A percentile compares a stretch with the other conserved stretches of the same genome.
Evolutionary conservation across 257 asterid species (phyloP).

Genomic region (Salvia miltiorrhiza): DNA sequence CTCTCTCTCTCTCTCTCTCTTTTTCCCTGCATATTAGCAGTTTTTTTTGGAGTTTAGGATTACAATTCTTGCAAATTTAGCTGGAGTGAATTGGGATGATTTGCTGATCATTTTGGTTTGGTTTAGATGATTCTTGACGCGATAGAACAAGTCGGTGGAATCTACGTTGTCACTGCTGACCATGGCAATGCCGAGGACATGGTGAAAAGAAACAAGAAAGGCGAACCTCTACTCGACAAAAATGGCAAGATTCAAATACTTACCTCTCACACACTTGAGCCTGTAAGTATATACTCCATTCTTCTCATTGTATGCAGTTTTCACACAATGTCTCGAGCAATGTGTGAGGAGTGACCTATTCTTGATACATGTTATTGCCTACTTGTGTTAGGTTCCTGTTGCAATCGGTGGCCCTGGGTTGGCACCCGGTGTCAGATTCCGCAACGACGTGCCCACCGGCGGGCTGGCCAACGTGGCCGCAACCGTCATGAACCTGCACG

Average conservation of each 20-base stretch:
- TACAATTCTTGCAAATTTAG: background rate
- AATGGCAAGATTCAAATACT: constrained; percentile 77
- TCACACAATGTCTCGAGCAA: background rate
- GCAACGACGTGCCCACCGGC: constrained; percentile 66
- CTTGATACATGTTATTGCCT: background rate
- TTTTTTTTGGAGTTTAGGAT: background rate
- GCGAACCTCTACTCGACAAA: constrained; percentile 90
- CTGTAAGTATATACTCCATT: constrained; percentile 52
- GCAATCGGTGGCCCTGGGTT: constrained; percentile 98
- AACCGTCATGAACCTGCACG: constrained; percentile 88
- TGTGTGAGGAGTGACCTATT: background rate
- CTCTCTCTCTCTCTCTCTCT: too few species aligned
- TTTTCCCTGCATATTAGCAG: background rate
- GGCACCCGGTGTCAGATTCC: constrained; percentile 75
- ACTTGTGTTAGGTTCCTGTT: constrained; percentile 59
- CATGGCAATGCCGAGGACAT: constrained; percentile 99
- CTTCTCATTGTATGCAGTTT: background rate
- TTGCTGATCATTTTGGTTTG: constrained; percentile 1
- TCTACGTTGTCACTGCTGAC: constrained; percentile 93
- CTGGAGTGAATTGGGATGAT: background rate
- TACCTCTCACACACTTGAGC: constrained; percentile 89
- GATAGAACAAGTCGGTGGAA: constrained; percentile 89
- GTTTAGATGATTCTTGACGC: constrained; percentile 85
- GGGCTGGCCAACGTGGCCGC: constrained; percentile 98
- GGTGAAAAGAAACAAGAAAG: constrained; percentile 98